Percentiles rank a stretch among this genome's conserved stretches.
phyloP scores from a whole-genome alignment of 2,329 filamentous ascomycete genomes.

The Clonostachys chloroleuca region DNA sequence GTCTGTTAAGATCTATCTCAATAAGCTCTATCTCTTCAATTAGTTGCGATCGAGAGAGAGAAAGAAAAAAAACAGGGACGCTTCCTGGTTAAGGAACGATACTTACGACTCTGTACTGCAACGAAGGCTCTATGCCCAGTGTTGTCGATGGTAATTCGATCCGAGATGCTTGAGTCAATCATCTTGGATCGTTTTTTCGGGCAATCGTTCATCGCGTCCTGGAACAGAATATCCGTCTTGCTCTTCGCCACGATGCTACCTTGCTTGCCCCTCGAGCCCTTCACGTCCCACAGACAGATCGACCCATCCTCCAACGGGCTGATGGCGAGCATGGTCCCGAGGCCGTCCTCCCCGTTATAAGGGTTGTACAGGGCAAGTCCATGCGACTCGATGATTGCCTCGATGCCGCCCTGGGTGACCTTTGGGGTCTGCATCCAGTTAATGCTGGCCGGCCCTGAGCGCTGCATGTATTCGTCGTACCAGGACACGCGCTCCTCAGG shows the following conservation, averaged over 20 bases:
- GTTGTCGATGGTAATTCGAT: conserved; percentile 79
- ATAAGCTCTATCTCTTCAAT: conserved; percentile 47
- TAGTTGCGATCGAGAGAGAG: not conserved
- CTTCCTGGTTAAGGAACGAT: not conserved
- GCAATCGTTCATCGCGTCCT: conserved; percentile 39
- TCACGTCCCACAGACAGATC: conserved; percentile 81
- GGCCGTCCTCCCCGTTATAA: conserved; percentile 40
- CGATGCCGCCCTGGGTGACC: conserved; percentile 30
- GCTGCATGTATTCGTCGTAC: conserved; percentile 86
- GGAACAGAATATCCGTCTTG: conserved; percentile 60
- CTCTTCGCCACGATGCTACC: conserved; percentile 66
- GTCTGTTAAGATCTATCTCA: conserved; percentile 74
- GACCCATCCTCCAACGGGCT: conserved; percentile 83
- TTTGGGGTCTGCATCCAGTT: conserved; percentile 71
- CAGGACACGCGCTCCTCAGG: conserved; percentile 70
- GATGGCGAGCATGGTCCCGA: conserved; percentile 52
- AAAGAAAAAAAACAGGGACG: not conserved
- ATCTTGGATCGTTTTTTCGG: conserved; percentile 50
- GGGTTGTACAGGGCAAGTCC: conserved; percentile 65
- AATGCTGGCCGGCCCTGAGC: conserved; percentile 68
- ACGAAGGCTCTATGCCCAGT: conserved; percentile 67
- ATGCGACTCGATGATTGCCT: conserved; percentile 59
- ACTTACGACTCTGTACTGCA: conserved; percentile 67
- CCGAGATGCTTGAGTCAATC: conserved; percentile 70
- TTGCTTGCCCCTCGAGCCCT: conserved; percentile 44